Evolutionary conservation across 2,329 filamentous ascomycete species (phyloP).

Genomic region (Chaetomium globosum): DNA sequence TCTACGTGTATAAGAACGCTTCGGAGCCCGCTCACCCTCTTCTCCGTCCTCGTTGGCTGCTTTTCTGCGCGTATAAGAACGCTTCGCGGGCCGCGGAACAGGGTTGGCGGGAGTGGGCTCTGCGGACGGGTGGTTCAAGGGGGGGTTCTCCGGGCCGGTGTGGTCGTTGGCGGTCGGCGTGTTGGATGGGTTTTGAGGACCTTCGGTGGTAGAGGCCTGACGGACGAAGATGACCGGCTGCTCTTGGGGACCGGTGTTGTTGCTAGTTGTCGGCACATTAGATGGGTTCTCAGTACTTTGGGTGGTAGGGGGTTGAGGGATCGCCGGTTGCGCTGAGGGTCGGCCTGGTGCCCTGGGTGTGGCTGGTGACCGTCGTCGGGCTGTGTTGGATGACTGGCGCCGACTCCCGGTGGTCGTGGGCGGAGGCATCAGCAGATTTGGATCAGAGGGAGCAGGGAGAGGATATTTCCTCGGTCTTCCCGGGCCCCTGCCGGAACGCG

Average conservation of each 20-base stretch:
- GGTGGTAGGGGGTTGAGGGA: not conserved
- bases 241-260: not conserved
- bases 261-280: too few species aligned
- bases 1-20: too few species aligned
- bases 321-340: not conserved
- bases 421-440: not conserved
- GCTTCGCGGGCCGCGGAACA: not conserved
- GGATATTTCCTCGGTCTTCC: not conserved
- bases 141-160: not conserved
- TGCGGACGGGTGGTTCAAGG: not conserved
- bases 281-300: too few species aligned
- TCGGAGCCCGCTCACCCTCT: too few species aligned
- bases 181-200: not conserved
- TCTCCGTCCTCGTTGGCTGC: too few species aligned
- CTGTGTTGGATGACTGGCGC: too few species aligned
- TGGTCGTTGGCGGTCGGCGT: not conserved
- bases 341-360: too few species aligned
- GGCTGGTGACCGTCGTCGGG: too few species aligned
- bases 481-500: not conserved
- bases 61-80: too few species aligned
- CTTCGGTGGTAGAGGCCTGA: not conserved
- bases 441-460: not conserved
- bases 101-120: not conserved
- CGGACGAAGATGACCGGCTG: not conserved
- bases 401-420: too few species aligned